phyloP scores from a whole-genome alignment of 495 filamentous ascomycete genomes.

The Podospora bellae-mahoneyi region DNA sequence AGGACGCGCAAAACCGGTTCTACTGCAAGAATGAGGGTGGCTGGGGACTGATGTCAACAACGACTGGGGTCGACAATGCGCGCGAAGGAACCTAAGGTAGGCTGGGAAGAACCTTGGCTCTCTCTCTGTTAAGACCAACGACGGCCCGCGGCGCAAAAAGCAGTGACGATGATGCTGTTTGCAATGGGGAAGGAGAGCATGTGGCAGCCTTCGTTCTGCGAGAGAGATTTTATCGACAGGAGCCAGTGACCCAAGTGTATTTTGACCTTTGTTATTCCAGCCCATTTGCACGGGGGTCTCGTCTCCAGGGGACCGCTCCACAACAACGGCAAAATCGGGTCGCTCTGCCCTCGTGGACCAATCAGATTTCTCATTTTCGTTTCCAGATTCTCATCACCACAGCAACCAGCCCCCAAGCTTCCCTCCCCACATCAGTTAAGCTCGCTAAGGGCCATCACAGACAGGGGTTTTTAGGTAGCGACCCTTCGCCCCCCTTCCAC shows the following conservation, averaged over 20 bases:
- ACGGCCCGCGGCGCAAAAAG: not conserved
- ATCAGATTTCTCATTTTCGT: not conserved
- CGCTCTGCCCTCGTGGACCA: not conserved
- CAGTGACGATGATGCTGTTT: constrained; percentile 12
- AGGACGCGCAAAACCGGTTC: not conserved
- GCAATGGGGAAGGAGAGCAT: constrained; percentile 24
- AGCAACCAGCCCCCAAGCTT: constrained; percentile 8
- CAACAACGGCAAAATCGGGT: constrained; percentile 10
- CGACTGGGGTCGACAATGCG: not conserved
- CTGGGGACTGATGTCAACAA: not conserved
- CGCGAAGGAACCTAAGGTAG: not conserved
- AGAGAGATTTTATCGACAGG: constrained; percentile 19
- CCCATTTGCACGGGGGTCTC: constrained; percentile 6
- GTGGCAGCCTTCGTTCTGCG: constrained; percentile 7
- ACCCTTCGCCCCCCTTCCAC: not conserved
- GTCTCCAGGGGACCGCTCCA: constrained; percentile 9
- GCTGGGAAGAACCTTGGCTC: not conserved
- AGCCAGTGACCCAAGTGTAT: constrained; percentile 7
- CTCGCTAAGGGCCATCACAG: not conserved
- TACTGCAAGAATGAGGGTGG: not conserved
- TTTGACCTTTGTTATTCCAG: constrained; percentile 15
- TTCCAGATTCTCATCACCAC: constrained; percentile 6
- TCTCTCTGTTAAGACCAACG: not conserved
- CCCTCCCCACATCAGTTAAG: not conserved
- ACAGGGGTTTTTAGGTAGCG: not conserved